Evolutionary conservation across 768 basidiomycete species (phyloP).

Genomic region (Cystobasidium ongulense): DNA sequence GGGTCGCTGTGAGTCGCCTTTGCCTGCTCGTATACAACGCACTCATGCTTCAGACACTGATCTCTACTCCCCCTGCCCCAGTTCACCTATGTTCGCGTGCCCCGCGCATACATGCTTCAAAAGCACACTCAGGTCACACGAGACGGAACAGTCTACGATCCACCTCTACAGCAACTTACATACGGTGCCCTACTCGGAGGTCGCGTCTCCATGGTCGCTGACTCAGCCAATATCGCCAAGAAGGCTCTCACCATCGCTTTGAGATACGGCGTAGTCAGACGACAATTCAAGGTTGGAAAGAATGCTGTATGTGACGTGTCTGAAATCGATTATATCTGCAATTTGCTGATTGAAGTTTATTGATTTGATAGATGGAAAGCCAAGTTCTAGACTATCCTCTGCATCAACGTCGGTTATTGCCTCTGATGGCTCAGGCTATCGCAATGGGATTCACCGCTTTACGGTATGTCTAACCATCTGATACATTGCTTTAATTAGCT

Average conservation of each 20-base stretch:
- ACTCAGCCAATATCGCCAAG: slow-evolving; percentile 47
- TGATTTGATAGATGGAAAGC: slow-evolving; percentile 44
- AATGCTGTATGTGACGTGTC: slow-evolving; percentile 43
- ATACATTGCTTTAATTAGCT: background rate
- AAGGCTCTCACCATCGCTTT: slow-evolving; percentile 50
- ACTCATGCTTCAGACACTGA: background rate
- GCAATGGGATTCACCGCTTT: slow-evolving; percentile 43
- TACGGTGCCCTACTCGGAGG: slow-evolving; percentile 50
- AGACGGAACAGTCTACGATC: slow-evolving; percentile 47
- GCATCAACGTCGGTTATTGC: slow-evolving; percentile 44
- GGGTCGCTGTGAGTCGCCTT: background rate
- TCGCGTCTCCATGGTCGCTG: slow-evolving; percentile 46
- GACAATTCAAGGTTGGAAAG: slow-evolving; percentile 48
- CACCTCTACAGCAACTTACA: slow-evolving; percentile 49
- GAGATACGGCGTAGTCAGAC: slow-evolving; percentile 48
- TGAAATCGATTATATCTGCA: background rate
- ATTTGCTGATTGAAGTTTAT: background rate
- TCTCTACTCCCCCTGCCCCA: slow-evolving; percentile 16
- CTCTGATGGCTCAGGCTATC: slow-evolving; percentile 43
- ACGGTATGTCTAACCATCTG: background rate
- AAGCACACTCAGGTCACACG: slow-evolving; percentile 49
- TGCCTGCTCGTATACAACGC: background rate
- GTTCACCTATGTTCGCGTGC: slow-evolving; percentile 49
- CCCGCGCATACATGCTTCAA: slow-evolving; percentile 49
- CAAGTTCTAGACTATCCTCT: slow-evolving; percentile 50